Conservation (phyloP, 2,329 filamentous ascomycete genomes). For the Colletotrichum sublineola region DNA sequence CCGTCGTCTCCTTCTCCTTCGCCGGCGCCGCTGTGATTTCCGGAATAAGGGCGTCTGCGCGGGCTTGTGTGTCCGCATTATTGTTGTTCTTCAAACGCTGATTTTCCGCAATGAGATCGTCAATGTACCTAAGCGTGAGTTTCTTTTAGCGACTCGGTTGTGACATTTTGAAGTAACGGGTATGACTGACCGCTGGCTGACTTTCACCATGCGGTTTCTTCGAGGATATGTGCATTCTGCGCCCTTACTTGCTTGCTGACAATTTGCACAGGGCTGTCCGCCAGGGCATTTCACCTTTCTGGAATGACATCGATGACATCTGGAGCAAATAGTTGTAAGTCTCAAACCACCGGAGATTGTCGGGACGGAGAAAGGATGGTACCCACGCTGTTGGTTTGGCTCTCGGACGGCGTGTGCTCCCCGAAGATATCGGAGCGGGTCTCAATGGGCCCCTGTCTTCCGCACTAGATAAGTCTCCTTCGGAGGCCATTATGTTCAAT, state of each 20-base stretch:
- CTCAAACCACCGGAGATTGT: conserved; percentile 42
- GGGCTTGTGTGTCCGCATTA: conserved; percentile 12
- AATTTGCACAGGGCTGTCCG: conserved; percentile 51
- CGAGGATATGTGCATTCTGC: conserved; percentile 51
- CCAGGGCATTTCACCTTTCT: conserved; percentile 54
- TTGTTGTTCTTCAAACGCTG: conserved; percentile 46
- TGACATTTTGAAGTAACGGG: conserved; percentile 44
- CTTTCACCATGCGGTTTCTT: conserved; percentile 50
- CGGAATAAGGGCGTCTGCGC: conserved; percentile 16
- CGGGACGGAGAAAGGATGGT: not conserved
- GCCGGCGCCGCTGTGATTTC: conserved; percentile 7
- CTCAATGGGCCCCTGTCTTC: conserved; percentile 15
- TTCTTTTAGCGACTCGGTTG: not conserved
- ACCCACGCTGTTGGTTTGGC: conserved; percentile 43
- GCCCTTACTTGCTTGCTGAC: conserved; percentile 48
- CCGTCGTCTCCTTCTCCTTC: conserved; percentile 24
- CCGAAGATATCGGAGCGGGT: conserved; percentile 1
- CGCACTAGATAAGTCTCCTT: conserved; percentile 28
- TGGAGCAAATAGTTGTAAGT: conserved; percentile 37
- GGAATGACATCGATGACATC: conserved; percentile 51
- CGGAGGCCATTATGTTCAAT: conserved; percentile 28
- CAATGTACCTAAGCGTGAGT: conserved; percentile 48
- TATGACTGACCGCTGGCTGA: conserved; percentile 48
- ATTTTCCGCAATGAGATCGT: conserved; percentile 53
- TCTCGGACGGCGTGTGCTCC: conserved; percentile 13